Conservation (phyloP, 164 flowering plant species). For the Piper betle region DNA sequence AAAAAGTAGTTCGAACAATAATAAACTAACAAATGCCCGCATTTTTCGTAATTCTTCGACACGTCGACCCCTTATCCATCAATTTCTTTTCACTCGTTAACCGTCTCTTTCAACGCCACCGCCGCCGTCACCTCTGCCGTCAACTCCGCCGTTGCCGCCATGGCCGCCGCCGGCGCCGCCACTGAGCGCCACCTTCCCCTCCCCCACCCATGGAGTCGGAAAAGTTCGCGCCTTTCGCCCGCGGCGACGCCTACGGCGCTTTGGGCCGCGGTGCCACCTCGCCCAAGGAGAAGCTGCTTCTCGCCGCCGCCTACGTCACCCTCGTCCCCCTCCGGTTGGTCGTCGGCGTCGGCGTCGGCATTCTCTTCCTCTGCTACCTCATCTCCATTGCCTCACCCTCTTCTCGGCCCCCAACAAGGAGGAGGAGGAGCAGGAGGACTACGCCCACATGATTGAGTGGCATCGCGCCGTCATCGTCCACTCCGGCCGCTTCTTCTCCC, state of each 20-base stretch:
- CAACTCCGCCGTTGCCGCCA: too few relatives aligned
- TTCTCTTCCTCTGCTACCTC: constrained; percentile 26
- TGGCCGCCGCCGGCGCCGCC: too few relatives aligned
- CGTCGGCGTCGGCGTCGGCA: constrained; percentile 19
- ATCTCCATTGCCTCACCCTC: constrained; percentile 40
- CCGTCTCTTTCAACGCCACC: too few relatives aligned
- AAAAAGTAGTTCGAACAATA: too few relatives aligned
- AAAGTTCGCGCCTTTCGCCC: constrained; percentile 68
- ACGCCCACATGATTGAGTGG: constrained; percentile 75
- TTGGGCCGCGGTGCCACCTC: constrained; percentile 85
- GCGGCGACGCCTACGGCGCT: constrained; percentile 71
- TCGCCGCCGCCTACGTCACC: constrained; percentile 47
- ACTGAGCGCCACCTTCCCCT: not conserved
- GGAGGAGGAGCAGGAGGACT: constrained; percentile 28
- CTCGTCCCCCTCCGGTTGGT: constrained; percentile 59
- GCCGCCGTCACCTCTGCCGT: too few relatives aligned
- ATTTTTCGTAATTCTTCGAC: too few relatives aligned
- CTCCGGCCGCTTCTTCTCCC: constrained; percentile 19
- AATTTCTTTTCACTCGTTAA: too few relatives aligned
- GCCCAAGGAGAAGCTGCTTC: constrained; percentile 46
- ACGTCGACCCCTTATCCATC: too few relatives aligned
- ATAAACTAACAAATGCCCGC: too few relatives aligned
- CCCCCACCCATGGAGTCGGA: constrained; percentile 35
- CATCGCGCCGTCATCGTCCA: constrained; percentile 18
- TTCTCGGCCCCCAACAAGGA: constrained; percentile 27